Evolutionary conservation across 257 asterid species (phyloP).

Genomic region (Datura wrightii): DNA sequence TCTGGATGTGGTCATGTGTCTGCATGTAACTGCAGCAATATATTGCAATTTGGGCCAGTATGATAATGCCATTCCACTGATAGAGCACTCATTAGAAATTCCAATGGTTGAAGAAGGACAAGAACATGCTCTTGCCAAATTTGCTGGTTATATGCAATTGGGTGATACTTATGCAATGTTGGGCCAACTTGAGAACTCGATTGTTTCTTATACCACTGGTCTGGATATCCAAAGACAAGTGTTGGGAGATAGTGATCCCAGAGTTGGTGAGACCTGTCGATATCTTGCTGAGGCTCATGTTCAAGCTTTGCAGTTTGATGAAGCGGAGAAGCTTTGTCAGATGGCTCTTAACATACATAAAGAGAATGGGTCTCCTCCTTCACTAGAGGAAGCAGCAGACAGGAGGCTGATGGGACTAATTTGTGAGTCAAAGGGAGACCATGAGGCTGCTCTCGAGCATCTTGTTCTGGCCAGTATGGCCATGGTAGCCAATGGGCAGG

Average conservation of each 20-base stretch:
- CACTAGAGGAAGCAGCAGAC: conserved; percentile 91
- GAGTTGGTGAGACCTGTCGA: conserved; percentile 90
- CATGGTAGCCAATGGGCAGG: conserved; percentile 89
- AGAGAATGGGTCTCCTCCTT: conserved; percentile 71
- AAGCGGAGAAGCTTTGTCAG: conserved; percentile 83
- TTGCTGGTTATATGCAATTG: conserved; percentile 93
- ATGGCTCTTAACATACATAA: conserved; percentile 83
- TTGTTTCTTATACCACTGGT: conserved; percentile 66
- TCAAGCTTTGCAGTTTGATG: conserved; percentile 88
- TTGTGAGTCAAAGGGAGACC: conserved; percentile 83
- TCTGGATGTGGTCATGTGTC: conserved; percentile 80
- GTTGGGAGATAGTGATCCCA: conserved; percentile 79
- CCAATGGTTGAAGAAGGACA: conserved; percentile 77
- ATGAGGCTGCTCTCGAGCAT: conserved; percentile 91
- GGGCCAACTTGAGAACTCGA: conserved; percentile 86
- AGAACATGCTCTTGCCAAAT: conserved; percentile 93
- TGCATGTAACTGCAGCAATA: conserved; percentile 90
- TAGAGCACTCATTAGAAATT: conserved; percentile 75
- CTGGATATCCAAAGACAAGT: conserved; percentile 70
- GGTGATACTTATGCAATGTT: conserved; percentile 91
- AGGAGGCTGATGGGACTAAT: conserved; percentile 91
- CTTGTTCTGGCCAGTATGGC: conserved; percentile 96
- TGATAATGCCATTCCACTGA: conserved; percentile 73
- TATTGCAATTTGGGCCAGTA: conserved; percentile 80
- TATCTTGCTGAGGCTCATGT: conserved; percentile 91